These are phyloP conservation scores for Pugionium cornutum DNA, from an alignment of 345 rosid species.

Conservation along the genomic window DNA sequence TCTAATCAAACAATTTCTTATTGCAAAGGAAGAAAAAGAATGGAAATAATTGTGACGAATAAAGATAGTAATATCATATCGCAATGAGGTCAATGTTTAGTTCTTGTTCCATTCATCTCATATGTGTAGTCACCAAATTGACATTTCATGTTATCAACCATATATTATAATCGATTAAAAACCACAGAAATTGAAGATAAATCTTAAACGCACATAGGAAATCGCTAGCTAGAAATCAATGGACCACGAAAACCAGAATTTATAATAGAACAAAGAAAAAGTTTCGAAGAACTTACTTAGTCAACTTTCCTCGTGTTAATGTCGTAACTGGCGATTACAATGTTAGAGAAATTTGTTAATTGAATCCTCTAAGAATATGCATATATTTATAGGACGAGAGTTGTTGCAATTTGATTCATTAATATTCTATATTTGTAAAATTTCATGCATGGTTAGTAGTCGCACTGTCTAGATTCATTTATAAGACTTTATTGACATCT, in stretches of 20 bases:
- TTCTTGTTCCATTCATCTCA: background rate
- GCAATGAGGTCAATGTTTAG: too few species aligned
- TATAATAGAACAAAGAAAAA: background rate
- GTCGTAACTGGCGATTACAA: conserved; percentile 15
- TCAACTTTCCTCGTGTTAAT: conserved; percentile 9
- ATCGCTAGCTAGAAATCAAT: background rate
- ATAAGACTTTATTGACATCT: conserved; percentile 24
- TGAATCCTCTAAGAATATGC: background rate
- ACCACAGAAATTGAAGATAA: background rate
- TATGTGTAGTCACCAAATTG: background rate
- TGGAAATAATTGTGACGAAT: background rate
- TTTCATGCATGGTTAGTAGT: conserved; percentile 5
- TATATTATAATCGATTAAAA: background rate
- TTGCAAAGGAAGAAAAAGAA: background rate
- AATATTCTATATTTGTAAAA: conserved; percentile 16
- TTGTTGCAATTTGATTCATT: conserved; percentile 10
- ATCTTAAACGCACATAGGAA: background rate
- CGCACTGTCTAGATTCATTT: conserved; percentile 27
- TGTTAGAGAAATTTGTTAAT: background rate
- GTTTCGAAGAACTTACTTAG: conserved; percentile 16
- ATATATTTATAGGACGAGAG: conserved; percentile 8
- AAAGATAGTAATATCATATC: background rate
- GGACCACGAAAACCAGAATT: background rate
- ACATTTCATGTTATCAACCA: background rate
- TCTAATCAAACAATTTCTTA: conserved; percentile 1